A percentile compares a stretch with the other conserved stretches of the same genome.
Conservation (phyloP, 176 grass and related monocot genomes). For the Themeda triandra region DNA sequence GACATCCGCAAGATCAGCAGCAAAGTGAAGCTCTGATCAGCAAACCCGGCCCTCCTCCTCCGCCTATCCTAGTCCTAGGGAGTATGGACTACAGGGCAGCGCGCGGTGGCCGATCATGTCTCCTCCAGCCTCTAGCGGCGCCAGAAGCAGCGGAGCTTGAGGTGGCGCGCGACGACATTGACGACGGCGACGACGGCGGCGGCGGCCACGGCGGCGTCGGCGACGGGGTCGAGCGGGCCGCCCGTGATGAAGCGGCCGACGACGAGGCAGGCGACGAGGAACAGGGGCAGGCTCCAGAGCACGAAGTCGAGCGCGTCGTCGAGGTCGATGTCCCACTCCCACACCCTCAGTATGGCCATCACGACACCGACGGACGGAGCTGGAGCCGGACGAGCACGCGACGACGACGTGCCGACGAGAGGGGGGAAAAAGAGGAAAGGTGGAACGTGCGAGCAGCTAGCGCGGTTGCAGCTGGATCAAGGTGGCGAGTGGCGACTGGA, state of each 20-base stretch:
- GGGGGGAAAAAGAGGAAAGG: no score
- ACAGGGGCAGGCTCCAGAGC: slow-evolving; percentile 13
- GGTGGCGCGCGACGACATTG: background rate
- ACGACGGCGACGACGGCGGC: background rate
- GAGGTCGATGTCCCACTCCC: background rate
- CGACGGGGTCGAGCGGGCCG: background rate
- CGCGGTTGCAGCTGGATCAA: background rate
- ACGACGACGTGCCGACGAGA: no score
- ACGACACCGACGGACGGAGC: no score
- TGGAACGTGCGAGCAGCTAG: background rate
- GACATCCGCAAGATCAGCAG: background rate
- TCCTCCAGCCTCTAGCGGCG: background rate
- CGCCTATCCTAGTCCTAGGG: no score
- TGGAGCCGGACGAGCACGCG: background rate
- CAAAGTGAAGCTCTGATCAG: background rate
- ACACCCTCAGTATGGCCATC: background rate
- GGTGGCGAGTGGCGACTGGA: background rate
- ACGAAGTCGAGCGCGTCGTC: background rate
- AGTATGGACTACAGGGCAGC: no score
- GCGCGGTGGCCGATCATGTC: background rate
- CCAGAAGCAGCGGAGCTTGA: background rate
- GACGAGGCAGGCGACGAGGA: background rate
- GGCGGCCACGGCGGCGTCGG: background rate
- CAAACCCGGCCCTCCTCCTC: background rate
- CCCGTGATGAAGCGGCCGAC: background rate